phyloP scores from a whole-genome alignment of 2,329 filamentous ascomycete genomes.

The Botrytis paeoniae region DNA sequence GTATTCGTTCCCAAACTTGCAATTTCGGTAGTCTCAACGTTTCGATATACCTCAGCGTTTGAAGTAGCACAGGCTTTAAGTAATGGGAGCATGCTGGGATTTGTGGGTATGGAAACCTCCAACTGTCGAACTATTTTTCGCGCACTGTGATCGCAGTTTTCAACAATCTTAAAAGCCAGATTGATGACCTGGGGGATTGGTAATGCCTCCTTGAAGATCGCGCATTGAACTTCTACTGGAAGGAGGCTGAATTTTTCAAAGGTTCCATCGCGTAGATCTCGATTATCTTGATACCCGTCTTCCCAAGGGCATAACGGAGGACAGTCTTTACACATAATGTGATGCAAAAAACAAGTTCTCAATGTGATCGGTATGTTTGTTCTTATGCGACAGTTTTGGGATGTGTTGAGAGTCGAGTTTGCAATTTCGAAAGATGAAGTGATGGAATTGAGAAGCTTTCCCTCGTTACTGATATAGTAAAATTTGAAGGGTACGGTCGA shows the following conservation, averaged over 20 bases:
- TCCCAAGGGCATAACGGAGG: background rate
- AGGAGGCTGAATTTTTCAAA: background rate
- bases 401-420: background rate
- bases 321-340: background rate
- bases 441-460: fast-evolving
- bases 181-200: background rate
- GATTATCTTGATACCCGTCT: background rate
- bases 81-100: background rate
- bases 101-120: background rate
- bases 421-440: background rate
- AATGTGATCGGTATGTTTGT: background rate
- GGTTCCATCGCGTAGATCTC: background rate
- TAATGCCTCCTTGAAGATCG: background rate
- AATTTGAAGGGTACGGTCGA: background rate
- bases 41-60: background rate
- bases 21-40: background rate
- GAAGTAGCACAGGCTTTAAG: background rate
- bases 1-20: background rate
- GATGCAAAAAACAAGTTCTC: background rate
- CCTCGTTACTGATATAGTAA: background rate
- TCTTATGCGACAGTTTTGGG: too few relatives aligned
- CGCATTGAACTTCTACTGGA: background rate
- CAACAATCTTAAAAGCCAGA: background rate
- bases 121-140: background rate
- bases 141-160: background rate